phyloP scores from a whole-genome alignment of 495 filamentous ascomycete species.

The Hypoxylon fragiforme region DNA sequence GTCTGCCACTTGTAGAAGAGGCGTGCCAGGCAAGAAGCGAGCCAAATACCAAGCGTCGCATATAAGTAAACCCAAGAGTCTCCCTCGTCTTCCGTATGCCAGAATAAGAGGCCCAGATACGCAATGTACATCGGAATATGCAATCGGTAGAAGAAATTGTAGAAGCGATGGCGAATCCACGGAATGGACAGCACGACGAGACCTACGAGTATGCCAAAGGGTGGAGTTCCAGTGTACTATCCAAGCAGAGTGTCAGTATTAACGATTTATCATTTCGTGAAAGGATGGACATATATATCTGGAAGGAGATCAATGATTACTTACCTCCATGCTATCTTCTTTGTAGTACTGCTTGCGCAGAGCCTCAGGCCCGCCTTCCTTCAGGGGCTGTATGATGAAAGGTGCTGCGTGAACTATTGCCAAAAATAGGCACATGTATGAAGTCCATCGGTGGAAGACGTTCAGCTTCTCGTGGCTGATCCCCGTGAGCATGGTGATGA shows the following conservation, averaged over 20 bases:
- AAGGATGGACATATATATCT: too few relatives aligned
- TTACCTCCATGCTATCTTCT: constrained; percentile 30
- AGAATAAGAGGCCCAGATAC: constrained; percentile 73
- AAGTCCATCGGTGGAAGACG: constrained; percentile 56
- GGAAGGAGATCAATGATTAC: background rate
- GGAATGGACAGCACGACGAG: constrained; percentile 40
- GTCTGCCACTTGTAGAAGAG: constrained; percentile 66
- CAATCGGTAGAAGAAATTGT: constrained; percentile 70
- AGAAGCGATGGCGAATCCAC: constrained; percentile 44
- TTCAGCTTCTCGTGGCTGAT: constrained; percentile 60
- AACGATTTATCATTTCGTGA: background rate
- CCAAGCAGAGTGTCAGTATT: background rate
- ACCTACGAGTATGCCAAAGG: constrained; percentile 39
- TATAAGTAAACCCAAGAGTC: constrained; percentile 79
- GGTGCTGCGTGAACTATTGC: constrained; percentile 58
- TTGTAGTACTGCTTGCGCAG: constrained; percentile 36
- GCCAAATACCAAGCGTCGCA: constrained; percentile 69
- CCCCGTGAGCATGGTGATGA: constrained; percentile 56
- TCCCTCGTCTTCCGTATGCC: constrained; percentile 75
- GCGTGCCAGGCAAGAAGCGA: constrained; percentile 55
- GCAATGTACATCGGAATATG: constrained; percentile 69
- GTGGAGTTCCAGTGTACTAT: constrained; percentile 43
- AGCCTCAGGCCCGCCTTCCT: constrained; percentile 31
- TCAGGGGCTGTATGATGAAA: constrained; percentile 47
- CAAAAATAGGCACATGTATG: constrained; percentile 55